Evolutionary conservation across 768 basidiomycete species (phyloP).

Genomic region (Pleurotus pulmonarius): DNA sequence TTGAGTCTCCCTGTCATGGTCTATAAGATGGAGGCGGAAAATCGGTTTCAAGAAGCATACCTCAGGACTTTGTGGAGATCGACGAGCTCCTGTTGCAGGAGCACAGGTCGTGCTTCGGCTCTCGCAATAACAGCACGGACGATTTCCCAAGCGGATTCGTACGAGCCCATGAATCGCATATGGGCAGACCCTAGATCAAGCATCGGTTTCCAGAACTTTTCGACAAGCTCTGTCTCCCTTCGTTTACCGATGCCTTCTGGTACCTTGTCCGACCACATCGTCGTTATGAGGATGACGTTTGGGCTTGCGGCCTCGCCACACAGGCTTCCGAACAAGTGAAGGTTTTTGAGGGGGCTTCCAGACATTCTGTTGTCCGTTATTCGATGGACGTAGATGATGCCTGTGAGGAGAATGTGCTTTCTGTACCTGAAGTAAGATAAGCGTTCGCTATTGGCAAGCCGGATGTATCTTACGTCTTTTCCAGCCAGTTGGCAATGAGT

Average conservation of each 20-base stretch:
- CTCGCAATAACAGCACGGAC: conserved; percentile 8
- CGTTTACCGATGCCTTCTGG: background rate
- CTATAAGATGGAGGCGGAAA: no score
- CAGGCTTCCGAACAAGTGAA: conserved; percentile 22
- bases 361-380: conserved; percentile 26
- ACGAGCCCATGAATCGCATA: conserved; percentile 4
- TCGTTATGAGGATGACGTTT: conserved; percentile 25
- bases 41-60: background rate
- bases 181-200: conserved; percentile 1
- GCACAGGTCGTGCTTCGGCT: background rate
- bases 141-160: conserved; percentile 8
- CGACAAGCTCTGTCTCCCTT: conserved; percentile 6
- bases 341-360: conserved; percentile 23
- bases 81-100: conserved; percentile 12
- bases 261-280: conserved; percentile 34
- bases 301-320: conserved; percentile 16
- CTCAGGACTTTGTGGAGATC: conserved; percentile 11
- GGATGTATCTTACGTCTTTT: conserved; percentile 17
- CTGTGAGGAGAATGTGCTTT: conserved; percentile 17
- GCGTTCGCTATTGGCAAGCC: background rate
- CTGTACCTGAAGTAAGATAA: conserved; percentile 11
- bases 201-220: conserved; percentile 10
- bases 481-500: conserved; percentile 21
- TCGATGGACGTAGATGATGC: conserved; percentile 19
- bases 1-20: conserved; percentile 4